These are phyloP conservation scores for Talaromyces stipitatus DNA, from an alignment of 495 filamentous ascomycete genomes.

Conservation along the genomic window DNA sequence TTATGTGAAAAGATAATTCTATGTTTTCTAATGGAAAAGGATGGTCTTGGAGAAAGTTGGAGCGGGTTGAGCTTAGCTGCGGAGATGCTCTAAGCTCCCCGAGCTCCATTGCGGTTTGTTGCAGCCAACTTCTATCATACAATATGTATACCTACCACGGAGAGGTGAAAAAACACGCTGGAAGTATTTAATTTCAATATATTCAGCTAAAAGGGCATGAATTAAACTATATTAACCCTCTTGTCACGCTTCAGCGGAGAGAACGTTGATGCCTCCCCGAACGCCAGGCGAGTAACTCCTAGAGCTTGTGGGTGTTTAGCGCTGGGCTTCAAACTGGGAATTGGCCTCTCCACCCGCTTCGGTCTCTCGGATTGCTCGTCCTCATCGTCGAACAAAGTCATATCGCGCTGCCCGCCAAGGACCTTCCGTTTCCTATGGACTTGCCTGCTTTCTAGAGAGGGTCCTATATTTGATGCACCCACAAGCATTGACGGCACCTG, in stretches of 20 bases:
- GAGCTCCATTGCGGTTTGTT: too few relatives aligned
- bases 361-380: constrained; percentile 44
- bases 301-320: constrained; percentile 1
- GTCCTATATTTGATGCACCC: background rate
- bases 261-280: constrained; percentile 36
- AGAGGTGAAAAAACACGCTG: background rate
- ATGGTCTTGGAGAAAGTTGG: background rate
- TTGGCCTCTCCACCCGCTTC: constrained; percentile 20
- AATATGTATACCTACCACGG: too few relatives aligned
- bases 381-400: constrained; percentile 71
- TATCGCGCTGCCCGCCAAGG: constrained; percentile 51
- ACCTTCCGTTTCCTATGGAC: constrained; percentile 72
- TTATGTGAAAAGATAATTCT: background rate
- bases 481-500: background rate
- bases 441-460: constrained; percentile 31
- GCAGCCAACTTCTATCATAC: too few relatives aligned
- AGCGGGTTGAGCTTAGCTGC: background rate
- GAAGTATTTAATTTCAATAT: background rate
- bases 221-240: constrained; percentile 29
- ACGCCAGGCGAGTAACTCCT: background rate
- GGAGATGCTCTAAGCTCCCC: background rate
- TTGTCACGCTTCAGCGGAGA: constrained; percentile 78
- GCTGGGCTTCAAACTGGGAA: constrained; percentile 18
- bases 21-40: background rate
- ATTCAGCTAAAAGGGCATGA: background rate